A percentile compares a stretch with the other conserved stretches of the same genome.
phyloP scores from a whole-genome alignment of 139 green algal genomes.

The Chlorella vulgaris region DNA sequence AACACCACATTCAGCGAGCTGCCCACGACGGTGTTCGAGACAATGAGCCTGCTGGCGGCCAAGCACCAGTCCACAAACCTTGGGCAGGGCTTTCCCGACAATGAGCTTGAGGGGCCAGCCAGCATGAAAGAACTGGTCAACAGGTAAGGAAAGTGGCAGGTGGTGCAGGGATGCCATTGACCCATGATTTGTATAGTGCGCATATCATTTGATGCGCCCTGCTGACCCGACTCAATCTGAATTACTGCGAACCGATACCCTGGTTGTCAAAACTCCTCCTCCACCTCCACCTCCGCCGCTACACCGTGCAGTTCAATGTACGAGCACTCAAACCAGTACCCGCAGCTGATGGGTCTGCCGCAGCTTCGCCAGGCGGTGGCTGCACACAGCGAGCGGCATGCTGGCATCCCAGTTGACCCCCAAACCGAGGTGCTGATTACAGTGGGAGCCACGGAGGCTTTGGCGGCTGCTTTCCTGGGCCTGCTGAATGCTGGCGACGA shows the following conservation, averaged over 20 bases:
- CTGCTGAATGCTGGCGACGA: slow-evolving; percentile 82
- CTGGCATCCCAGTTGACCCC: slow-evolving; percentile 58
- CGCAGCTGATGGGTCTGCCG: slow-evolving; percentile 66
- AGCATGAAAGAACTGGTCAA: slow-evolving; percentile 65
- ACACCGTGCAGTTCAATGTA: not conserved
- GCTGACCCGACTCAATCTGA: not conserved
- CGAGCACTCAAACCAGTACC: slow-evolving; percentile 44
- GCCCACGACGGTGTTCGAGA: slow-evolving; percentile 64
- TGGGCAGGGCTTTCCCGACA: slow-evolving; percentile 55
- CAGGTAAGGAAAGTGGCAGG: not conserved
- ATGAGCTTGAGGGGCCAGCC: slow-evolving; percentile 66
- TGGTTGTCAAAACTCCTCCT: not conserved
- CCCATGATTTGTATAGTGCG: not conserved
- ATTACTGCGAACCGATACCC: not conserved
- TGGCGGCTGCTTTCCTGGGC: slow-evolving; percentile 75
- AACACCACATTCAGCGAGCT: slow-evolving; percentile 39
- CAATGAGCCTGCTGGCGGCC: slow-evolving; percentile 57
- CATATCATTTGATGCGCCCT: not conserved
- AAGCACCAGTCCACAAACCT: slow-evolving; percentile 71
- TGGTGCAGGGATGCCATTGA: not conserved
- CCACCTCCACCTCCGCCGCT: no score
- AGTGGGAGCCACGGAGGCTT: slow-evolving; percentile 79
- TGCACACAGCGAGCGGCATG: slow-evolving; percentile 50
- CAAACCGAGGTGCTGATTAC: slow-evolving; percentile 74
- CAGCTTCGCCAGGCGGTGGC: slow-evolving; percentile 78